Evolutionary conservation across 2,329 filamentous ascomycete genomes (phyloP).

Genomic region (Fusarium keratoplasticum): DNA sequence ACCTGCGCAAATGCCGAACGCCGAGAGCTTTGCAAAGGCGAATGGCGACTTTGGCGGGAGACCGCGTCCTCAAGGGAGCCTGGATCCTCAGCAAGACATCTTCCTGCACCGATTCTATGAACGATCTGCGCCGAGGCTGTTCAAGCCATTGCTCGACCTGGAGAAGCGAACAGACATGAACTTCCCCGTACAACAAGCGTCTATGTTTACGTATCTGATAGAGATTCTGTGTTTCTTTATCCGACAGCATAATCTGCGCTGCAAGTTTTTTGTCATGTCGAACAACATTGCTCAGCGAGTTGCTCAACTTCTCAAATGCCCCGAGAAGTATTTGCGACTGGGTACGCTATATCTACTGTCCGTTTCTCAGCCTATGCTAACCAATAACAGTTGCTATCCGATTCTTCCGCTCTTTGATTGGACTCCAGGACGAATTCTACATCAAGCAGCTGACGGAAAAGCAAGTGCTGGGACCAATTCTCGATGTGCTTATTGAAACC

Average conservation of each 20-base stretch:
- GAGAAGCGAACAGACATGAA: conserved; percentile 76
- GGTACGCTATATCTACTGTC: conserved; percentile 62
- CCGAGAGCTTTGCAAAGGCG: conserved; percentile 69
- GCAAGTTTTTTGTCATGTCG: conserved; percentile 87
- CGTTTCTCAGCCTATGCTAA: conserved; percentile 39
- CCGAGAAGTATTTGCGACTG: conserved; percentile 92
- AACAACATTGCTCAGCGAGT: conserved; percentile 84
- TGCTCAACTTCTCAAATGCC: conserved; percentile 82
- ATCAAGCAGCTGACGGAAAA: conserved; percentile 85
- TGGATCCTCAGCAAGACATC: conserved; percentile 81
- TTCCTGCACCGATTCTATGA: conserved; percentile 94
- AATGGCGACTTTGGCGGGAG: conserved; percentile 79
- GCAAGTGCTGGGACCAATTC: conserved; percentile 83
- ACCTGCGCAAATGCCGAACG: conserved; percentile 55
- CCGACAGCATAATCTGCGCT: conserved; percentile 85
- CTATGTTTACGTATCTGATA: conserved; percentile 90
- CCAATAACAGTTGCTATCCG: conserved; percentile 80
- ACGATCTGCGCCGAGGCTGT: conserved; percentile 84
- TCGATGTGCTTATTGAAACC: conserved; percentile 85
- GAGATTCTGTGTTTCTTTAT: conserved; percentile 96
- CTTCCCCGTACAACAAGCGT: conserved; percentile 84
- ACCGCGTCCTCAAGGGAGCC: conserved; percentile 62
- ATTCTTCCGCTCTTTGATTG: conserved; percentile 89
- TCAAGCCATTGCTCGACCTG: conserved; percentile 86
- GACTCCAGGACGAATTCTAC: conserved; percentile 91